Evolutionary conservation across 2,329 filamentous ascomycete species (phyloP).

Genomic region (Aspergillus sp.): DNA sequence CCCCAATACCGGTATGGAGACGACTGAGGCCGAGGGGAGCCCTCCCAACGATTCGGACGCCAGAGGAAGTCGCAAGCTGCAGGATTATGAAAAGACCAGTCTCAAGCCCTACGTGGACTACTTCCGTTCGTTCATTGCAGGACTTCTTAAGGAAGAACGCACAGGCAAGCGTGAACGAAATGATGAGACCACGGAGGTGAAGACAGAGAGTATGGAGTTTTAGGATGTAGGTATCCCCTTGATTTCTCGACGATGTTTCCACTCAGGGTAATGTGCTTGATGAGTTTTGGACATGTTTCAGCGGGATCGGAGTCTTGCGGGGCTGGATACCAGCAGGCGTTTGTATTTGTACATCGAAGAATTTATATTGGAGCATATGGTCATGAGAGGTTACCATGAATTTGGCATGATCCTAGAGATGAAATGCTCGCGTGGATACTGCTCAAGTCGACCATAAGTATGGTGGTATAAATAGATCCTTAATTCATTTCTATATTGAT

Average conservation of each 20-base stretch:
- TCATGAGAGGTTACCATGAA: background rate
- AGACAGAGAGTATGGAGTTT: slow-evolving; percentile 63
- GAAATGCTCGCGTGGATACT: no score
- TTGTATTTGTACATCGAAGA: background rate
- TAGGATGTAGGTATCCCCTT: slow-evolving; percentile 32
- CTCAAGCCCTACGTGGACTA: slow-evolving; percentile 89
- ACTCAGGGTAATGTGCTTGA: background rate
- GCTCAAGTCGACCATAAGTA: no score
- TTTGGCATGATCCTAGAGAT: background rate
- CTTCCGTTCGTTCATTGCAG: slow-evolving; percentile 77
- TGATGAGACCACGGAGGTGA: slow-evolving; percentile 42
- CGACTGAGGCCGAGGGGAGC: slow-evolving; percentile 39
- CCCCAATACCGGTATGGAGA: slow-evolving; percentile 35
- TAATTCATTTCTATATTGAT: slow-evolving; percentile 23
- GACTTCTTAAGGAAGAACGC: slow-evolving; percentile 72
- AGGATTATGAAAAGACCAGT: slow-evolving; percentile 97
- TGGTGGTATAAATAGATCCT: slow-evolving; percentile 10
- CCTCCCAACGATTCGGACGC: slow-evolving; percentile 29
- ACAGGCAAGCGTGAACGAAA: slow-evolving; percentile 50
- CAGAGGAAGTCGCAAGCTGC: slow-evolving; percentile 48
- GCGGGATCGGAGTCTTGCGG: slow-evolving; percentile 8
- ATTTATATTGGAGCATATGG: slow-evolving; percentile 8
- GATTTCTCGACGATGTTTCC: background rate
- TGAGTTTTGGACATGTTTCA: slow-evolving; percentile 6
- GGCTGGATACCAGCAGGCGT: background rate